Evolutionary conservation across 805 yeast species (phyloP), one percentile per base, ranked within the genome.

Genomic region (Saccharomycopsis olivae): DNA sequence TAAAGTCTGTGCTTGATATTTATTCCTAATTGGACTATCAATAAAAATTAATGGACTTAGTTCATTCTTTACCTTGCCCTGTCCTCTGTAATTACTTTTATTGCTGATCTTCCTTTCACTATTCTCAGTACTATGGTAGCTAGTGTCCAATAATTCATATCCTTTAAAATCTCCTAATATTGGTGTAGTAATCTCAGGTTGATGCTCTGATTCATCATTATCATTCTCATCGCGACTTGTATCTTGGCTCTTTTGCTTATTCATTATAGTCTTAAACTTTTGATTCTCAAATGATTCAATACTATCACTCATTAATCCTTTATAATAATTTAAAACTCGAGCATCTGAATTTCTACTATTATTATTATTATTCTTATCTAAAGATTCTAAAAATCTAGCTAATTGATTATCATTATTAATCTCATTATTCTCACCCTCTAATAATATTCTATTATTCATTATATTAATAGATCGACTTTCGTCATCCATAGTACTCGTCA

Each of bases 1-100:
- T 6, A 15, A 13, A 17, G 15, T 39, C 9, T 19, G 27, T n/a
- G 34, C 17, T 5, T 30, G 36, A 23, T 34, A 17, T 14, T 30
- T 36, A 14, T 32, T n/a, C 36, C 44, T 27, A 11, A 36, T 36
- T 6, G 47, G 47, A 30, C 44, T 40, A 16, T 39, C 47, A 4
- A 43, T 33, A 29, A 43, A 43, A 16, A 36, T 39, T 33, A 43
- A 33, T 8, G 47, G 47, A 17, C 43, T 38, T 5, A 40, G 27
- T 17, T 40, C 43, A 4, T 32, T 38, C n/a, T n/a, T n/a, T n/a
- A n/a, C n/a, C n/a, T n/a, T n/a, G n/a, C n/a, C n/a, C 8, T 24
- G 24, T 8, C 27, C 11, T 5, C n/a, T 10, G n/a, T 28, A 15
- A 28, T 10, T 6, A 14, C 16, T 28, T 8, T 23, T 6, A 11